Percentiles rank a stretch among this genome's conserved stretches.
Conservation (phyloP, 805 yeast genomes). For the Zygosaccharomyces pseudorouxii region DNA sequence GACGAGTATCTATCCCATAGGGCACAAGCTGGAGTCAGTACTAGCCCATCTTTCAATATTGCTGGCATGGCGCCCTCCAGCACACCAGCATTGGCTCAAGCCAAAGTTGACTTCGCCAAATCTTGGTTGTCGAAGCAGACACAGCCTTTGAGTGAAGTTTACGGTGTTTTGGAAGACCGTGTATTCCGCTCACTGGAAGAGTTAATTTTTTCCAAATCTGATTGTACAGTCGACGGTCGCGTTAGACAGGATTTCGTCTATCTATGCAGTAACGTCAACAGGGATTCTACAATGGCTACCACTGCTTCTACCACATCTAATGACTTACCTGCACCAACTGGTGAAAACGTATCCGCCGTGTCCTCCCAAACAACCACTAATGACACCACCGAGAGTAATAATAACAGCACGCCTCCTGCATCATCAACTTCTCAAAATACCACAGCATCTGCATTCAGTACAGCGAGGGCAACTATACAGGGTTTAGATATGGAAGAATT, state of each 20-base stretch:
- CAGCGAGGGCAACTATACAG: slow-evolving; percentile 6
- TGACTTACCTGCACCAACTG: slow-evolving; percentile 2
- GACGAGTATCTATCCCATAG: slow-evolving; percentile 17
- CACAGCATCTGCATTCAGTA: not conserved
- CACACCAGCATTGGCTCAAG: slow-evolving; percentile 28
- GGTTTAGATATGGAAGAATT: slow-evolving; percentile 45
- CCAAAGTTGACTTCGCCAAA: slow-evolving; percentile 50
- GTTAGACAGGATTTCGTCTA: slow-evolving; percentile 34
- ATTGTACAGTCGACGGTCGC: slow-evolving; percentile 31
- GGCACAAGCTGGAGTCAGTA: not conserved
- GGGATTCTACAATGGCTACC: slow-evolving; percentile 6
- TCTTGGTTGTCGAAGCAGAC: slow-evolving; percentile 83
- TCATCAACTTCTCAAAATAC: slow-evolving; percentile 7
- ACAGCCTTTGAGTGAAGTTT: slow-evolving; percentile 75
- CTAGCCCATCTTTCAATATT: not conserved
- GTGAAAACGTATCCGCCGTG: slow-evolving; percentile 1
- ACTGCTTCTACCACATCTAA: slow-evolving; percentile 3
- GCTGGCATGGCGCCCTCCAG: slow-evolving; percentile 6
- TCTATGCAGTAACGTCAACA: slow-evolving; percentile 22
- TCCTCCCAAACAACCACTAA: slow-evolving; percentile 2
- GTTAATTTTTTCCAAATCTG: slow-evolving; percentile 34
- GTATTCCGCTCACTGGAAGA: slow-evolving; percentile 48
- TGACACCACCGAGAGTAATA: not conserved
- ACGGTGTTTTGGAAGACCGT: slow-evolving; percentile 67
- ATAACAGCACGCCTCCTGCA: not conserved